These are phyloP conservation scores for Primulina huaijiensis DNA, from an alignment of 257 asterid genomes.

Conservation along the genomic window DNA sequence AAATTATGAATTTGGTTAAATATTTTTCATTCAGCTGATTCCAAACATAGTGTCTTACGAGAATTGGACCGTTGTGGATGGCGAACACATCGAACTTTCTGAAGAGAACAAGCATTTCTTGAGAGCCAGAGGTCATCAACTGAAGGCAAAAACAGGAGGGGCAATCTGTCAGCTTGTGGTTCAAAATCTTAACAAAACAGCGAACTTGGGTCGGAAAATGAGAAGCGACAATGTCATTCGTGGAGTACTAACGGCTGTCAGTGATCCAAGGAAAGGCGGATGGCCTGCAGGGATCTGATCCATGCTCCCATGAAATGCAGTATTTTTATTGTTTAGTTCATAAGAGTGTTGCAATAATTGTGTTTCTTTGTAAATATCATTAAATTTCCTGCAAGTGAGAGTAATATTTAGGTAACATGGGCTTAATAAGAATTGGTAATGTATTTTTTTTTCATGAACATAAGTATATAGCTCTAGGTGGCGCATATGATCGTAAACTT, in stretches of 20 bases:
- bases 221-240: slow-evolving; percentile 20
- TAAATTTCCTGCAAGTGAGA: no score
- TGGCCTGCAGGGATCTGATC: slow-evolving; percentile 75
- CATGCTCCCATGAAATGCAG: not conserved
- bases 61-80: slow-evolving; percentile 78
- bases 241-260: slow-evolving; percentile 73
- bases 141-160: slow-evolving; percentile 60
- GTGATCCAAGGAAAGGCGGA: slow-evolving; percentile 93
- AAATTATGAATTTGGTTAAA: no score
- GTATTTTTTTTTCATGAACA: no score
- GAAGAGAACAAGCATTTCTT: slow-evolving; percentile 47
- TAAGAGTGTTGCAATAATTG: no score
- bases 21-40: slow-evolving; percentile 48
- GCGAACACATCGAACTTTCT: slow-evolving; percentile 77
- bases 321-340: not conserved
- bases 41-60: slow-evolving; percentile 75
- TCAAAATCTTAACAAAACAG: slow-evolving; percentile 38
- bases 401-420: no score
- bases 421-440: no score
- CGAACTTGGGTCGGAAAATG: slow-evolving; percentile 32
- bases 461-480: no score
- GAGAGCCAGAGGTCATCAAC: slow-evolving; percentile 62
- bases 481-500: no score
- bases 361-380: no score
- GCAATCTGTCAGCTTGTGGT: slow-evolving; percentile 79